These are phyloP conservation scores for Fusarium cyanostomum DNA, from an alignment of 2,329 filamentous ascomycete species.

Conservation along the genomic window DNA sequence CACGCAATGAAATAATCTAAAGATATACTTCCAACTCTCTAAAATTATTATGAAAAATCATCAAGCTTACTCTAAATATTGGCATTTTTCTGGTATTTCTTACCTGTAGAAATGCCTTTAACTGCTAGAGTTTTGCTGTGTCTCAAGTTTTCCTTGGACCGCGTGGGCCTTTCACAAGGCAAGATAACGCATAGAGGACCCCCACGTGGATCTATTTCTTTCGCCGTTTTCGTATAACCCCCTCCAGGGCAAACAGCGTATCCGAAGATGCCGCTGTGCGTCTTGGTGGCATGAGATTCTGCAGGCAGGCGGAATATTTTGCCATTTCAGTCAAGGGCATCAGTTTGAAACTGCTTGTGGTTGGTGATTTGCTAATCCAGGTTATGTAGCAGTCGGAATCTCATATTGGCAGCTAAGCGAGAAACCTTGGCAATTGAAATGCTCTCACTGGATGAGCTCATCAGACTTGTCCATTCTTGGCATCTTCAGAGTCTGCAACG, in stretches of 20 bases:
- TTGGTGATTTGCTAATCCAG: neutral
- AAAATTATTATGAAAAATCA: too few relatives aligned
- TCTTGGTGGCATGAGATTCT: neutral
- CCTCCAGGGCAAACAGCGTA: neutral
- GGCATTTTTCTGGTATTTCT: too few relatives aligned
- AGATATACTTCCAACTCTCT: too few relatives aligned
- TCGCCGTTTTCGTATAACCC: slow-evolving; percentile 25
- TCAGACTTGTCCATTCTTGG: neutral
- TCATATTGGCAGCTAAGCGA: slow-evolving; percentile 3
- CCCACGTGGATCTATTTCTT: slow-evolving; percentile 21
- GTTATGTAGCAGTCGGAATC: neutral
- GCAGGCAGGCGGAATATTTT: neutral
- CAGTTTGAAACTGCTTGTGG: neutral
- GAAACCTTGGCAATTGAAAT: neutral
- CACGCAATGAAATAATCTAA: too few relatives aligned
- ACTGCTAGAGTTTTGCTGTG: too few relatives aligned
- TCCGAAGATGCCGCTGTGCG: slow-evolving; percentile 24
- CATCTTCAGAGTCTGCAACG: neutral
- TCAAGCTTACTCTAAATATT: too few relatives aligned
- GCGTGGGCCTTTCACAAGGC: too few relatives aligned
- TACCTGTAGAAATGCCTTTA: too few relatives aligned
- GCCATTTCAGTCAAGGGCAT: neutral
- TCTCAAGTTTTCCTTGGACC: too few relatives aligned
- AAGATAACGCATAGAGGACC: neutral
- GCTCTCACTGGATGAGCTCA: neutral